Base-by-base conservation (phyloP, 2,329 filamentous ascomycete genomes). In the Pseudonectria foliicola region DNA sequence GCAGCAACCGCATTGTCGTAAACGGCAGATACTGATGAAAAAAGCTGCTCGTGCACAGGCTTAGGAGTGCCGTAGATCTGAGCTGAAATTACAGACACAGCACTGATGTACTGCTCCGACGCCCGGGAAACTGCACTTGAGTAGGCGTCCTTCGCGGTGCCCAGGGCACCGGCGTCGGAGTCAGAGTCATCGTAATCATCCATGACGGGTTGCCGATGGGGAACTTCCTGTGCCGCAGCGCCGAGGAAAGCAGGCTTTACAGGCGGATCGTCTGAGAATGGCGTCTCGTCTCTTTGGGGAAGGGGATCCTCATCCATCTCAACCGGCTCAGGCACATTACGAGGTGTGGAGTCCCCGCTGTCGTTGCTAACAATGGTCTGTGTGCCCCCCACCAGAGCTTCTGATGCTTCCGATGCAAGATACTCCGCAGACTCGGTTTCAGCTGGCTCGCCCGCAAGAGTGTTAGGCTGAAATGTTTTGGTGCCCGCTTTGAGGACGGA, bases 11-110 rank as follows among this genome's bases (percentile, higher is more conserved):
- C 80, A 23, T 73, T 72, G 24, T 80, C 80, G 52, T 86, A 88
- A 2, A 75, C 81, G 6, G 68, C 71, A 7, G 80, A 79, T 8
- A 84, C 74, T 0, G 82, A 84, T 7, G 80, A 73, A 10, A 85
- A 64, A 55, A 87, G 73, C 42, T 85, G 68, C 46, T 85, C 68
- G 42, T 87, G 79, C 4, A 75, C 70, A 7, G 84, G 82, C 50
- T 82, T 75, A 2, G 81, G 75, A 1, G 78, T 78, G 23, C 82
- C 82, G 18, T 75, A 77, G 26, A 86, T 71, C 49, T 85, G 74
- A 4, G 68, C 73, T 2, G 81, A 85, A 2, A 84, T 67, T 16
- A 76, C 68, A 1, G 81, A 81, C 49, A 79, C 75, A 8, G 82
- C 84, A 14, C 76, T 75, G 0, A 72, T 71, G 47, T 85, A 85